phyloP scores from a whole-genome alignment of 768 basidiomycete species.

The Amyloporia xantha region DNA sequence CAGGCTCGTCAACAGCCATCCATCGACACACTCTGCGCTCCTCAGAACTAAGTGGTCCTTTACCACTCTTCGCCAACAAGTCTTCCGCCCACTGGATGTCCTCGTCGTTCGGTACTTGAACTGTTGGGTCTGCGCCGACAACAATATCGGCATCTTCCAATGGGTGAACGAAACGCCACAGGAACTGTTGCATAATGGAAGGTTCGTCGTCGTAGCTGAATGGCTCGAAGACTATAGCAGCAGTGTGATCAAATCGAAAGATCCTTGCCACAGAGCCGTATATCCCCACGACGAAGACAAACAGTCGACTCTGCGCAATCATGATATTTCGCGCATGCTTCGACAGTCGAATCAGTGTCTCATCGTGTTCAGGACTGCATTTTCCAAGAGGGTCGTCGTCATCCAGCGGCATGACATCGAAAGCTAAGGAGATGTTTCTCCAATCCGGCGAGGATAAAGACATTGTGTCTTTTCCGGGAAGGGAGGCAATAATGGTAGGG shows the following conservation, averaged over 20 bases:
- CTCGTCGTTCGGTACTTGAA: background rate
- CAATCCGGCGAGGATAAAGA: background rate
- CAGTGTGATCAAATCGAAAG: conserved; percentile 12
- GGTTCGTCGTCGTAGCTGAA: background rate
- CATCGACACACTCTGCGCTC: conserved; percentile 1
- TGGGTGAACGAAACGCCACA: conserved; percentile 13
- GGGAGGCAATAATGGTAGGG: conserved; percentile 3
- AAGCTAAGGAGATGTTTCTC: conserved; percentile 6
- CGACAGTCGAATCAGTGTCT: conserved; percentile 5
- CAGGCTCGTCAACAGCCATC: background rate
- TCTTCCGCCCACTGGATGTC: background rate
- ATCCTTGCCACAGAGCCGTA: conserved; percentile 8
- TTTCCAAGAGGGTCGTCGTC: background rate
- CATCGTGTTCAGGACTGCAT: background rate
- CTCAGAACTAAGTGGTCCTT: background rate
- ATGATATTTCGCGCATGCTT: conserved; percentile 10
- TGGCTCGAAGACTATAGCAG: conserved; percentile 1
- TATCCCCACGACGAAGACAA: conserved; percentile 11
- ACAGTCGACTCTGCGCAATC: conserved; percentile 6
- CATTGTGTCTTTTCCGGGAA: background rate
- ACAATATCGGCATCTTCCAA: background rate
- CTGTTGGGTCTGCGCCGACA: conserved; percentile 4
- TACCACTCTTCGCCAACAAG: background rate
- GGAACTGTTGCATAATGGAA: conserved; percentile 1
- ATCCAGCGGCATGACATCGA: conserved; percentile 6